Evolutionary conservation across 306 rosid genomes (phyloP), one percentile per base, ranked within the genome.

Genomic region (Pyrus betulifolia): DNA sequence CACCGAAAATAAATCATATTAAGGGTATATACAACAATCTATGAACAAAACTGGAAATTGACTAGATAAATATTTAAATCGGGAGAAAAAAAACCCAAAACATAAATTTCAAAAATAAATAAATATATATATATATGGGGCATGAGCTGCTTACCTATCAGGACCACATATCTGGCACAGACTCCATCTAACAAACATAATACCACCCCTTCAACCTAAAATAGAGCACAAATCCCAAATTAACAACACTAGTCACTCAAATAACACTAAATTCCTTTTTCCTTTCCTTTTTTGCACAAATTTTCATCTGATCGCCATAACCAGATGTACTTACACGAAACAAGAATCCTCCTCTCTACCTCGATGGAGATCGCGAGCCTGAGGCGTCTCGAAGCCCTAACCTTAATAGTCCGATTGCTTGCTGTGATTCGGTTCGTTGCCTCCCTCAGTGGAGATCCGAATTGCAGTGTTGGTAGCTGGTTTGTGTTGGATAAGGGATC

Each of bases 111-210:
- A 31, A 30, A 75, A 76, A 79, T n/a, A 42, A 42, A 42, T 42
- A 42, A 2, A 40, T 40, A 40, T 40, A 40, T 30, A 38, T 11
- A 49, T 12, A 49, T 74, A 66, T 46, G 58, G 80, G 79, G 67
- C 55, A 79, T n/a, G 68, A 81, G 78, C 51, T 71, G 52, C 84
- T 57, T 82, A 87, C 92, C 87, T 79, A 79, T 67, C 49, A 81
- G 82, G 79, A 77, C 78, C 62, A 71, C 82, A 84, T 86, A 79
- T 84, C 74, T 65, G 75, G 83, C 80, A 76, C 64, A 74, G 78
- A 74, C 64, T 38, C 58, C 71, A 81, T 70, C 91, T 86, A 62
- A 80, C 82, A 72, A 78, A 63, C 88, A 88, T 86, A 83, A 83
- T 60, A 42, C 6, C 10, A 80, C 82, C 69, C 82, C 81, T 84